Percentiles rank a stretch among this genome's conserved stretches.
Conservation (phyloP, 2,329 filamentous ascomycete genomes). For the Verticillium longisporum region DNA sequence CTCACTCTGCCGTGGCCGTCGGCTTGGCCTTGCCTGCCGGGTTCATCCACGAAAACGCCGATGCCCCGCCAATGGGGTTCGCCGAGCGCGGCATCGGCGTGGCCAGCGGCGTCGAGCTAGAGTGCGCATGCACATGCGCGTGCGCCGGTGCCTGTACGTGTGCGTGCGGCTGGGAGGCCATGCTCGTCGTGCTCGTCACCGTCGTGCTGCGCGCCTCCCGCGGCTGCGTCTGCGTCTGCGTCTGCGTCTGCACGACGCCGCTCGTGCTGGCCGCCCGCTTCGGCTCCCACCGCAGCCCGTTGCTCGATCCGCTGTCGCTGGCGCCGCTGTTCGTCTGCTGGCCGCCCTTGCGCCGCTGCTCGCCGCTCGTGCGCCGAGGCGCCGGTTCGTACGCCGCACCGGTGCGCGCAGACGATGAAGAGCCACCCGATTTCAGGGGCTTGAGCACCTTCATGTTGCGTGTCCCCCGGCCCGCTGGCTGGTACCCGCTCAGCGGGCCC, state of each 20-base stretch:
- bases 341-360: conserved; percentile 45
- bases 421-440: conserved; percentile 55
- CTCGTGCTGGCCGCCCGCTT: conserved; percentile 39
- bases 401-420: conserved; percentile 41
- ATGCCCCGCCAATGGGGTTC: conserved; percentile 88
- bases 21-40: conserved; percentile 37
- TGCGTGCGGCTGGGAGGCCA: conserved; percentile 19
- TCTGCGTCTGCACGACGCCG: conserved; percentile 9
- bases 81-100: conserved; percentile 45
- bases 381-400: conserved; percentile 47
- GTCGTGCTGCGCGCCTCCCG: conserved; percentile 9
- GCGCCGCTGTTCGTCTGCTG: conserved; percentile 27
- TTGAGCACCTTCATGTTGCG: conserved; percentile 88
- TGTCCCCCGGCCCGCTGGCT: conserved; percentile 54
- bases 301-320: conserved; percentile 12
- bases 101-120: conserved; percentile 19
- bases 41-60: conserved; percentile 91
- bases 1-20: conserved; percentile 12
- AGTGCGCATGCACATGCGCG: no score
- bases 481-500: conserved; percentile 57
- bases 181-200: conserved; percentile 9
- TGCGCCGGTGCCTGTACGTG: no score
- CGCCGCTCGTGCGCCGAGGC: conserved; percentile 35
- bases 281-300: conserved; percentile 41
- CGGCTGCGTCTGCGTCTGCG: no score